A percentile compares a stretch with the other conserved stretches of the same genome.
Evolutionary conservation across 2,329 filamentous ascomycete genomes (phyloP).

Genomic region (Beauveria caledonica): DNA sequence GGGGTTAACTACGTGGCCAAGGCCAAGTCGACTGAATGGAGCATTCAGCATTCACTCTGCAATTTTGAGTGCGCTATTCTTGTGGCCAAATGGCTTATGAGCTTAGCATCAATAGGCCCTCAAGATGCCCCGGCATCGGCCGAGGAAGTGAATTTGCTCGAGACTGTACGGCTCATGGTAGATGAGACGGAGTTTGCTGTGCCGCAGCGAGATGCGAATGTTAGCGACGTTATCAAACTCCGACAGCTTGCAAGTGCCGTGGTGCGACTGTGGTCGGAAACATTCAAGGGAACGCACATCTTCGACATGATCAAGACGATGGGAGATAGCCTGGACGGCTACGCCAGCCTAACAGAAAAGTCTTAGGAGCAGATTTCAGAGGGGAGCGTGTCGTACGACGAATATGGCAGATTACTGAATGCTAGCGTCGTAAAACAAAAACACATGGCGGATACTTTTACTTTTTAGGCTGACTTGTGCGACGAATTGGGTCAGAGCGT

Average conservation of each 20-base stretch:
- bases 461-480: neutral
- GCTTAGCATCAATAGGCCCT: conserved; percentile 42
- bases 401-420: neutral
- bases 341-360: conserved; percentile 49
- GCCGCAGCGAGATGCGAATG: conserved; percentile 37
- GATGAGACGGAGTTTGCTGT: conserved; percentile 57
- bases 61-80: conserved; percentile 55
- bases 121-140: conserved; percentile 39
- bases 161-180: conserved; percentile 49
- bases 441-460: neutral
- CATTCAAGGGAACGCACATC: conserved; percentile 53
- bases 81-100: conserved; percentile 53
- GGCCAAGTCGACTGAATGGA: conserved; percentile 54
- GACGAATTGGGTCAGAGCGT: neutral
- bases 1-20: conserved; percentile 55
- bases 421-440: neutral
- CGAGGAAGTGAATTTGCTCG: conserved; percentile 47
- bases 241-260: conserved; percentile 50
- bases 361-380: neutral
- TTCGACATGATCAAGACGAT: conserved; percentile 54
- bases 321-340: conserved; percentile 47
- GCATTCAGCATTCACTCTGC: conserved; percentile 53
- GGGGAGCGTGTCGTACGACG: neutral
- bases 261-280: conserved; percentile 52
- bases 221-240: conserved; percentile 42